phyloP scores from a whole-genome alignment of 805 yeast genomes.

The Candida succiphila region DNA sequence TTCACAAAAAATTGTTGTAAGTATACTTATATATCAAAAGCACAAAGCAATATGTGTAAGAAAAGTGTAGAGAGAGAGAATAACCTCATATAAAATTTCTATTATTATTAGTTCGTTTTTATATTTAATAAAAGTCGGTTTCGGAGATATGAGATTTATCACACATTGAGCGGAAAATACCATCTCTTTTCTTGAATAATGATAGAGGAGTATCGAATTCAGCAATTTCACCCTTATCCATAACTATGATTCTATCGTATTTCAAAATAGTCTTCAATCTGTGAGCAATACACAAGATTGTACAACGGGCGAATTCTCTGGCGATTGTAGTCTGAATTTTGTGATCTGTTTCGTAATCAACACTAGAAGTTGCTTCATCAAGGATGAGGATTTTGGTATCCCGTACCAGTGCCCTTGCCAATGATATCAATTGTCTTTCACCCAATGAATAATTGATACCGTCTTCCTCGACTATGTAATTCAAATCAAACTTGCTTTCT shows the following conservation, averaged over 20 bases:
- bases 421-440: conserved; percentile 71
- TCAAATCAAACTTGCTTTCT: conserved; percentile 31
- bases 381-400: conserved; percentile 68
- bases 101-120: no score
- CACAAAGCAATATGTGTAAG: no score
- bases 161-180: conserved; percentile 45
- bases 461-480: conserved; percentile 47
- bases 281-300: conserved; percentile 84
- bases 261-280: conserved; percentile 56
- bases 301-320: conserved; percentile 59
- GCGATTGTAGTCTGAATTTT: conserved; percentile 67
- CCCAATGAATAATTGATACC: conserved; percentile 75
- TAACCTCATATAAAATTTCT: no score
- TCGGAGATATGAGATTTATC: conserved; percentile 31
- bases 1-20: no score
- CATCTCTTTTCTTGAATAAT: conserved; percentile 30
- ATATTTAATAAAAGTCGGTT: no score
- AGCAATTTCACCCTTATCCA: conserved; percentile 44
- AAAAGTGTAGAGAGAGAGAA: no score
- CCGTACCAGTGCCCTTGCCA: conserved; percentile 74
- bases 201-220: conserved; percentile 46
- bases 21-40: no score
- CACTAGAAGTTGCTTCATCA: conserved; percentile 75
- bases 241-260: conserved; percentile 49
- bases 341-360: conserved; percentile 81